phyloP scores from a whole-genome alignment of 129 eudicot genomes.

The Scalesia atractyloides region DNA sequence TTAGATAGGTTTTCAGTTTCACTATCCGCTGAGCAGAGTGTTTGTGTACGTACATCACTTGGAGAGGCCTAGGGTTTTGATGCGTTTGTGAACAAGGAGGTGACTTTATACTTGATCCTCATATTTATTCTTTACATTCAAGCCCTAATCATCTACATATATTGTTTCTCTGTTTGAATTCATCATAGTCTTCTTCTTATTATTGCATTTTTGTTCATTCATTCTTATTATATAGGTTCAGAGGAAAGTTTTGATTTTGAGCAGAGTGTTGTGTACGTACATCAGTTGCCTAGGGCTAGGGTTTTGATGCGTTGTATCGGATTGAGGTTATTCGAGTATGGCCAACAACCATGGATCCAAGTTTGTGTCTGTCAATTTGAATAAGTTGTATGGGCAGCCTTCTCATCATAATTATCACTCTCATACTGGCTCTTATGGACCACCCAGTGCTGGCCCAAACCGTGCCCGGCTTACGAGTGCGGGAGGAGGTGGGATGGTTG shows the following conservation, averaged over 20 bases:
- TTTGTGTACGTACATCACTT: no score
- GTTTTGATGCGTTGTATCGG: not conserved
- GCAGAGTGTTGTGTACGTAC: not conserved
- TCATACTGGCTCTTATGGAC: not conserved
- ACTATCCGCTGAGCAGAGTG: no score
- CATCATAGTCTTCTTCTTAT: not conserved
- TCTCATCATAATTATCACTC: not conserved
- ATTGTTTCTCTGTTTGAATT: not conserved
- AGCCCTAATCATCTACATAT: no score
- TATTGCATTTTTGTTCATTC: not conserved
- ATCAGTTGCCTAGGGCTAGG: not conserved
- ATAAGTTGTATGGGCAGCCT: not conserved
- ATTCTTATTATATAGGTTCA: not conserved
- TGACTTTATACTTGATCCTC: no score
- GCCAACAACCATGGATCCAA: conserved; percentile 1
- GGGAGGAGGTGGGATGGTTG: conserved; percentile 76
- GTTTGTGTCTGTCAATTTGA: not conserved
- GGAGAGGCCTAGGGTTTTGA: no score
- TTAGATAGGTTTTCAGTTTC: no score
- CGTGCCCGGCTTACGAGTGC: conserved; percentile 47
- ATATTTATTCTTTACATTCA: no score
- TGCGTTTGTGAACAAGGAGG: no score
- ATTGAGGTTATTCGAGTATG: not conserved
- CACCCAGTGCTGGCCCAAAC: conserved; percentile 34
- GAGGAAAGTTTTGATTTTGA: not conserved